phyloP scores from a whole-genome alignment of 495 filamentous ascomycete species.

The Podospora comata region DNA sequence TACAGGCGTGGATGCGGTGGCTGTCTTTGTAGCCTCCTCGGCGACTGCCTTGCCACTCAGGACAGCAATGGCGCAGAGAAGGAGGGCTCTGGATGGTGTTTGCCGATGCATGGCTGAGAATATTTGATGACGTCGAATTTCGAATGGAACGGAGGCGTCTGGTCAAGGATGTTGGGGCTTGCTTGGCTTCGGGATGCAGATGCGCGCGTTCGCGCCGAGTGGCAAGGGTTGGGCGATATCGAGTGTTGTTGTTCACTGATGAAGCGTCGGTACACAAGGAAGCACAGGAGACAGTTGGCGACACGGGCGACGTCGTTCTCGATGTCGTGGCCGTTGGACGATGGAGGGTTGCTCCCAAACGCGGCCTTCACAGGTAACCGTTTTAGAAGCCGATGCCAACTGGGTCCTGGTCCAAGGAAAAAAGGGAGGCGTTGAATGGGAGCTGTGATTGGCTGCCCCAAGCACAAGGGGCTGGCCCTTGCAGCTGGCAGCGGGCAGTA shows the following conservation, averaged over 20 bases:
- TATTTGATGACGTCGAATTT: background rate
- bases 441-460: conserved; percentile 1
- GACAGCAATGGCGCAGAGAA: conserved; percentile 25
- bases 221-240: background rate
- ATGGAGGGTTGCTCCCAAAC: background rate
- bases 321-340: conserved; percentile 1
- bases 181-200: background rate
- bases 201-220: conserved; percentile 22
- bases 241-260: conserved; percentile 16
- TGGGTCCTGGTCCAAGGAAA: background rate
- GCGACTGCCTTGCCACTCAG: conserved; percentile 20
- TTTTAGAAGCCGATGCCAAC: background rate
- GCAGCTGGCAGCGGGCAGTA: background rate
- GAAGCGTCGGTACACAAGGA: background rate
- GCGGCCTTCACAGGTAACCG: background rate
- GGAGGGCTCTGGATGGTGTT: conserved; percentile 7
- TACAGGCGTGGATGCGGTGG: conserved; percentile 29
- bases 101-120: conserved; percentile 25
- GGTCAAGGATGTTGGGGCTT: background rate
- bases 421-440: conserved; percentile 3
- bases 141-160: background rate
- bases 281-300: background rate
- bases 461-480: background rate
- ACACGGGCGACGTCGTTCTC: background rate
- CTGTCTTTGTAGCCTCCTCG: conserved; percentile 21